Evolutionary conservation across 148 eudicot species (phyloP).

Genomic region (Diospyros lotus): DNA sequence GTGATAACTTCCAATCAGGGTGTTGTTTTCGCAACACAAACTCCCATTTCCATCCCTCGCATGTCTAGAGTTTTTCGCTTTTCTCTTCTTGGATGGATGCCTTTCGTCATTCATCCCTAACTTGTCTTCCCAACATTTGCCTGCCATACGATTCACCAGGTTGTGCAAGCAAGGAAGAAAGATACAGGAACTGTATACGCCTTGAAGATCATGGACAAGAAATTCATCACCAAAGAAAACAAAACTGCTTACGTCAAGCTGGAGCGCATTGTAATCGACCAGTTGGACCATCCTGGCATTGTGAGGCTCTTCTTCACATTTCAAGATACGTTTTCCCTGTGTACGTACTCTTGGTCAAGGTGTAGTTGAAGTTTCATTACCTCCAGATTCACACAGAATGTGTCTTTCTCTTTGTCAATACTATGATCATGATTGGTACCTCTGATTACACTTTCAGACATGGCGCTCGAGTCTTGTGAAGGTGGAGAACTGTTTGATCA

Average conservation of each 20-base stretch:
- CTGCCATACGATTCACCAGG: conserved; percentile 33
- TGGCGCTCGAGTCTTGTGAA: conserved; percentile 98
- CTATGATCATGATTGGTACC: not conserved
- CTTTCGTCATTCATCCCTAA: not conserved
- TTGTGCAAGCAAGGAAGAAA: conserved; percentile 91
- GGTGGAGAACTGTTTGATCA: conserved; percentile 99
- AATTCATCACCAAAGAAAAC: conserved; percentile 95
- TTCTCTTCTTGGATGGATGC: not conserved
- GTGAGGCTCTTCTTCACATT: conserved; percentile 88
- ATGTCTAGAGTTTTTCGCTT: not conserved
- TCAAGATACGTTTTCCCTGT: conserved; percentile 88
- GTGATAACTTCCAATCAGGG: too few relatives aligned
- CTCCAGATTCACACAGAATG: not conserved
- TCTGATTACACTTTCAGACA: conserved; percentile 51
- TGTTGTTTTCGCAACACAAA: too few relatives aligned
- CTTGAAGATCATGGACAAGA: conserved; percentile 96
- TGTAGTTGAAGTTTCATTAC: not conserved
- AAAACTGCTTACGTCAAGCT: conserved; percentile 95
- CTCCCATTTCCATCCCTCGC: not conserved
- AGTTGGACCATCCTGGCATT: conserved; percentile 93
- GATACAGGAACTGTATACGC: conserved; percentile 86
- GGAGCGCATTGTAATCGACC: conserved; percentile 95
- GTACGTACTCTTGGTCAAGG: conserved; percentile 43
- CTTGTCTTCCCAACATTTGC: not conserved
- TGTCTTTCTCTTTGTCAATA: conserved; percentile 5